A percentile compares a stretch with the other conserved stretches of the same genome.
Conservation (phyloP, 495 filamentous ascomycete species). For the Chaetomium fimeti region DNA sequence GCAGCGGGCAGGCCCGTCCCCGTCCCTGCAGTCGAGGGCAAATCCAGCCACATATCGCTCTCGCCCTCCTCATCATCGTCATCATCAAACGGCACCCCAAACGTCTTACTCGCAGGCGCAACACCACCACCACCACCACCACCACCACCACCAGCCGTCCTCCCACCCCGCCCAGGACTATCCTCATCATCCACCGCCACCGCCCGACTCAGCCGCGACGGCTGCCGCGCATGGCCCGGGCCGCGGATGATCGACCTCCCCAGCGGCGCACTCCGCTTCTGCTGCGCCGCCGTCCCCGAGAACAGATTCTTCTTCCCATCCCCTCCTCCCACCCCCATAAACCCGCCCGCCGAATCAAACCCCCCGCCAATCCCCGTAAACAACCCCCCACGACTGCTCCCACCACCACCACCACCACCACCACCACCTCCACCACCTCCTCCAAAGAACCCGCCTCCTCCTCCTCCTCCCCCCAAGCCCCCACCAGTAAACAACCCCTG, state of each 20-base stretch:
- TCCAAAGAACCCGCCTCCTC: background rate
- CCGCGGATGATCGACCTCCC: conserved; percentile 21
- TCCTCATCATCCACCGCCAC: conserved; percentile 27
- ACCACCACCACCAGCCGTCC: no score
- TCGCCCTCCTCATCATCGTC: conserved; percentile 40
- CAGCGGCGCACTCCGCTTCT: conserved; percentile 9
- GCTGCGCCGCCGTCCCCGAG: background rate
- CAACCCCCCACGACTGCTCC: background rate
- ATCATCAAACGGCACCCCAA: conserved; percentile 36
- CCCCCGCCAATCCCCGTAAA: conserved; percentile 19
- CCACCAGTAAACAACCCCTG: conserved; percentile 11
- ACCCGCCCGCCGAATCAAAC: background rate
- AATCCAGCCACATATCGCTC: conserved; percentile 38
- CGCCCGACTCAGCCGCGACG: conserved; percentile 30
- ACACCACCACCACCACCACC: no score
- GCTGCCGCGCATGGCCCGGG: conserved; percentile 13
- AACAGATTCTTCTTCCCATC: conserved; percentile 10
- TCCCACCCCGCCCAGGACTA: conserved; percentile 17
- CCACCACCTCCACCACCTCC: no score
- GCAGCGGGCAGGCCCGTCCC: background rate
- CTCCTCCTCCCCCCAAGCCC: background rate
- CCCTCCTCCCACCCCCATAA: background rate
- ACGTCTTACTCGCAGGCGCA: conserved; percentile 33
- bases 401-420: background rate
- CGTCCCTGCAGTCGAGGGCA: conserved; percentile 19